Conservation (phyloP, 345 rosid species). For the Aquilaria malaccensis region DNA sequence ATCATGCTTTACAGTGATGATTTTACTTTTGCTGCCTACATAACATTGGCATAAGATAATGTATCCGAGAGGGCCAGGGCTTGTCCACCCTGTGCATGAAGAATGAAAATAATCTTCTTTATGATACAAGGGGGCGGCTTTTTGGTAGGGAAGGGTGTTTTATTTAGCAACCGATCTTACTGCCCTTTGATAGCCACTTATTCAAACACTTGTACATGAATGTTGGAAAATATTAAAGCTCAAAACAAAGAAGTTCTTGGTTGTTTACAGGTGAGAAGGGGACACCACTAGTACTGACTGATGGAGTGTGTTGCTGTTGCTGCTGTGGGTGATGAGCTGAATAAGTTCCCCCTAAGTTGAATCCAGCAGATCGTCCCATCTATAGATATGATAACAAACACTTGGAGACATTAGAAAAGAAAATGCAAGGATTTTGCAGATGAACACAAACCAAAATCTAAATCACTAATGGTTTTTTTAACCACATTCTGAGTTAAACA, state of each 20-base stretch:
- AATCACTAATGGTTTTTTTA: not conserved
- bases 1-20: too few relatives aligned
- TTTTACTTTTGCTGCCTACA: too few relatives aligned
- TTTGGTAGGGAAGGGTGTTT: too few relatives aligned
- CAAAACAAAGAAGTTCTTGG: constrained; percentile 64
- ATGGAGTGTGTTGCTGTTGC: constrained; percentile 78
- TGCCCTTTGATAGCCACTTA: constrained; percentile 12
- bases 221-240: constrained; percentile 76
- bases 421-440: not conserved
- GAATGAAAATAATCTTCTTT: too few relatives aligned
- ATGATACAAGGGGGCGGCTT: too few relatives aligned
- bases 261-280: constrained; percentile 55
- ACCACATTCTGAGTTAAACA: not conserved
- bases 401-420: not conserved
- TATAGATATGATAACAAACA: constrained; percentile 22
- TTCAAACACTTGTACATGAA: constrained; percentile 40
- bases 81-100: too few relatives aligned
- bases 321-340: constrained; percentile 88
- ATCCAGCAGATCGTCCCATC: constrained; percentile 93
- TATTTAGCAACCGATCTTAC: not conserved
- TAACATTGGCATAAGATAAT: too few relatives aligned
- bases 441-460: not conserved
- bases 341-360: constrained; percentile 74
- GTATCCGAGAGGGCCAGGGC: too few relatives aligned
- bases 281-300: constrained; percentile 62